Conservation (phyloP, 2,329 filamentous ascomycete species). For the Fonsecaea multimorphosa region DNA sequence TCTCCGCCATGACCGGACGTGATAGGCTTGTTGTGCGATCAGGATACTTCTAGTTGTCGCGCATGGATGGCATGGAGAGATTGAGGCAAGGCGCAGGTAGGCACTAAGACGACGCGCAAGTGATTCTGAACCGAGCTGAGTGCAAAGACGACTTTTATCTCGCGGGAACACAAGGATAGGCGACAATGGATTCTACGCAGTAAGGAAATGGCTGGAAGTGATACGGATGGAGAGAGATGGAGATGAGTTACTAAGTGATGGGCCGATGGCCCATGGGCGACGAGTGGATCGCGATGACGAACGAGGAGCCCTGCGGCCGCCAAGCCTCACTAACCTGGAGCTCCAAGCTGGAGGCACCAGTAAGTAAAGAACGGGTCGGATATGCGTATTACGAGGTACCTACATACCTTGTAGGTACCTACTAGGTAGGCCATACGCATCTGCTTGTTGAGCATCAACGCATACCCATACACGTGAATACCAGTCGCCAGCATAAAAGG, state of each 20-base stretch:
- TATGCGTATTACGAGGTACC: too few species aligned
- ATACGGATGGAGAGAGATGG: conserved; percentile 11
- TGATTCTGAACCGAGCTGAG: background rate
- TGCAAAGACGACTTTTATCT: background rate
- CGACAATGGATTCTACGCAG: conserved; percentile 8
- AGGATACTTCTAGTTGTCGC: conserved; percentile 16
- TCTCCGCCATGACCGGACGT: conserved; percentile 35
- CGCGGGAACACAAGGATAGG: conserved; percentile 5
- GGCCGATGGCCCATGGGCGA: too few species aligned
- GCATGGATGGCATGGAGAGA: conserved; percentile 15
- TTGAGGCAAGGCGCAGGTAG: background rate
- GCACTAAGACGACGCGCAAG: background rate
- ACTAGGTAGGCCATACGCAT: background rate
- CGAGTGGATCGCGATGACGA: conserved; percentile 30
- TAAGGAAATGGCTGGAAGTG: conserved; percentile 30
- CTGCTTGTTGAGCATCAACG: background rate
- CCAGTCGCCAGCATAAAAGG: conserved; percentile 9
- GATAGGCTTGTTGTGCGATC: conserved; percentile 6
- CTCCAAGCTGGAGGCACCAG: conserved; percentile 11
- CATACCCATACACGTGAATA: conserved; percentile 19
- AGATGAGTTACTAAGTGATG: conserved; percentile 15
- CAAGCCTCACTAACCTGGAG: conserved; percentile 25
- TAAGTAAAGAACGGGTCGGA: background rate
- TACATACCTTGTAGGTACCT: too few species aligned
- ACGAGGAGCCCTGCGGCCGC: conserved; percentile 19